Conservation (phyloP, 2,329 filamentous ascomycete species). For the Atkinsonella hypoxylon region DNA sequence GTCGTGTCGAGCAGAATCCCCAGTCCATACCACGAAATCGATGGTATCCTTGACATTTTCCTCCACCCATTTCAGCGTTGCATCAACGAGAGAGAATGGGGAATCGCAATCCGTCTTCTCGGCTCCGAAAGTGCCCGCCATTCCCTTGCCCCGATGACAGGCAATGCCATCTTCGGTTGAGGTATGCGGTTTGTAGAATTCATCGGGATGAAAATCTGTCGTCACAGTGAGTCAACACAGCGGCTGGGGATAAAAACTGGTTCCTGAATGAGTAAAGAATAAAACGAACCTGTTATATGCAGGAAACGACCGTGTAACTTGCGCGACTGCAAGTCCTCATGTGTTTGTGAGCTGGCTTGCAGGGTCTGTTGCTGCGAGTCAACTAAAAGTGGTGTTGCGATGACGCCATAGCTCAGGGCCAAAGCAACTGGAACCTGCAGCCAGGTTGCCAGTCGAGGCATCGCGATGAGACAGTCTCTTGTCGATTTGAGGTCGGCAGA, state of each 20-base stretch:
- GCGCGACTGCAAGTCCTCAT: constrained; percentile 17
- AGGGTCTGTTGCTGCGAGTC: constrained; percentile 8
- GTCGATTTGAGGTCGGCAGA: neutral
- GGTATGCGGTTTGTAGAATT: constrained; percentile 69
- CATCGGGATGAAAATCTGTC: constrained; percentile 83
- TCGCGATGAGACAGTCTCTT: constrained; percentile 2
- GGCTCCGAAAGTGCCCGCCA: constrained; percentile 71
- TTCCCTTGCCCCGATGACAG: constrained; percentile 70
- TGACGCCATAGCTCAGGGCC: constrained; percentile 12
- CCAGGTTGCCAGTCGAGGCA: constrained; percentile 17
- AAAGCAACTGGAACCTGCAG: constrained; percentile 17
- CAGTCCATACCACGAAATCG: constrained; percentile 90
- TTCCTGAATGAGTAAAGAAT: neutral
- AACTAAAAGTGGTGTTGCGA: constrained; percentile 14
- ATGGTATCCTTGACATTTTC: constrained; percentile 64
- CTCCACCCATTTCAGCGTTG: constrained; percentile 81
- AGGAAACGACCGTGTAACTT: constrained; percentile 65
- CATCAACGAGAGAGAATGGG: constrained; percentile 67
- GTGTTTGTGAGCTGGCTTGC: neutral
- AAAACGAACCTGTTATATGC: constrained; percentile 67
- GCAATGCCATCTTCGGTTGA: constrained; percentile 55
- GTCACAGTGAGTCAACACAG: constrained; percentile 1
- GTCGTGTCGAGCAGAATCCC: constrained; percentile 81
- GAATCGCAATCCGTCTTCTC: constrained; percentile 84
- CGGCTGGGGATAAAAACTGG: neutral